Base-by-base conservation (phyloP, 2,329 filamentous ascomycete genomes). In the Pezicula radicicola region DNA sequence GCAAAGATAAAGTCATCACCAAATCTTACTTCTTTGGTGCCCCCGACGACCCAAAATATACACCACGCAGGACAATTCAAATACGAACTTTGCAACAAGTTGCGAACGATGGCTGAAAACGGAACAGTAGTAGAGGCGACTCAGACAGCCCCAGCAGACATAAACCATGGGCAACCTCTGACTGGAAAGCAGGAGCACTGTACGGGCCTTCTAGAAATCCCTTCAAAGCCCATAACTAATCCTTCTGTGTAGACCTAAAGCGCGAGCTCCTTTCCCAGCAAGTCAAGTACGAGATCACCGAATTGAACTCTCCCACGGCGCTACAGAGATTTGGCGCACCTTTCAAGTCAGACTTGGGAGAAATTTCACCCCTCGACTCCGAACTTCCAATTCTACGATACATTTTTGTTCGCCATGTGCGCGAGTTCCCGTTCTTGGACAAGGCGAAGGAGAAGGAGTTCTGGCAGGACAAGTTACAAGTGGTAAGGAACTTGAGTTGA, bases 151-250 rank as follows among this genome's bases (percentile, higher is more conserved):
- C 45, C 55, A 15, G 46, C 50, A 19, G 46, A 13, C 12, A 6
- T 27, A 30, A 45, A 45, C 42, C 42, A 54, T 48, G 57, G 58
- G n/a, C 56, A 59, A 40, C 56, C 47, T 6, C 74, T 99, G 67
- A 96, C 92, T 0, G 94, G 94, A 60, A 97, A 97, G 74, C 93
- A 99, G 79, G 94, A 99, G 70, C 94, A 99, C 70, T 99, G 91
- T 96, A 70, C 63, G 86, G 25, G 72, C 53, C 12, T 18, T 39
- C 40, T 46, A 41, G 54, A 39, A 39, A 43, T 16, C 28, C 8
- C 37, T 39, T 54, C 30, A 37, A 47, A 25, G 15, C 33, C 54
- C 21, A 62, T 40, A 16, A 53, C 61, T 70, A 55, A 67, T 55
- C 49, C 12, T 30, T 45, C 28, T 33, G 12, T 30, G 15, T 66